These are phyloP conservation scores for Verticillium dahliae DNA, from an alignment of 2,329 filamentous ascomycete species.

Conservation along the genomic window DNA sequence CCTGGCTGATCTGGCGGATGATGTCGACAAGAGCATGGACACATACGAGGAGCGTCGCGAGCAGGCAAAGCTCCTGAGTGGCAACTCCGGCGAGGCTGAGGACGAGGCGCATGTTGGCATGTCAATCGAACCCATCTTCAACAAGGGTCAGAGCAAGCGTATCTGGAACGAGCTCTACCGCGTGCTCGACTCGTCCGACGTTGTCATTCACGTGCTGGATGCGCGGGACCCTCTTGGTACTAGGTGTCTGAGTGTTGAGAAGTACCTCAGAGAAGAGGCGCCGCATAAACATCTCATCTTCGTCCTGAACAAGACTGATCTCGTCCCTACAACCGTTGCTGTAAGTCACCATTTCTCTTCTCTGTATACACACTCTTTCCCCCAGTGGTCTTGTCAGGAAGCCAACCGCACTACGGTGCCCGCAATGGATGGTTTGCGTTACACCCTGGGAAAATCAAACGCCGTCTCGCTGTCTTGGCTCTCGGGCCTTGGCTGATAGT, in stretches of 20 bases:
- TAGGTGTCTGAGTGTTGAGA: slow-evolving; percentile 68
- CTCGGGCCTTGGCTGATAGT: slow-evolving; percentile 64
- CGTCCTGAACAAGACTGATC: slow-evolving; percentile 83
- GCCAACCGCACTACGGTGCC: slow-evolving; percentile 53
- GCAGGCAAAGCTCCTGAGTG: slow-evolving; percentile 69
- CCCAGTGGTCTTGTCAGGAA: slow-evolving; percentile 85
- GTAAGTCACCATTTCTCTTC: slow-evolving; percentile 58
- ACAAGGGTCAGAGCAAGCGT: slow-evolving; percentile 88
- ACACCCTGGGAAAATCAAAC: slow-evolving; percentile 95
- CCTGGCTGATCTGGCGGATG: slow-evolving; percentile 74
- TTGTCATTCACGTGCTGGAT: slow-evolving; percentile 91
- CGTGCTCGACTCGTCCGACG: slow-evolving; percentile 91
- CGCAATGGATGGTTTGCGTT: slow-evolving; percentile 86
- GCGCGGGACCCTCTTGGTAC: slow-evolving; percentile 86
- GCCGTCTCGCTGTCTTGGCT: slow-evolving; percentile 60
- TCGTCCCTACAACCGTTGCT: slow-evolving; percentile 86
- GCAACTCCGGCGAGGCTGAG: slow-evolving; percentile 47
- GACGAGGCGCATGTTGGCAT: slow-evolving; percentile 45
- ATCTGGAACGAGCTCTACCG: slow-evolving; percentile 98
- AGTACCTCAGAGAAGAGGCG: slow-evolving; percentile 48
- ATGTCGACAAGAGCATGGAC: slow-evolving; percentile 75
- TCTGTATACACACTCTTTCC: slow-evolving; percentile 20
- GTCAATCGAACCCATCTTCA: slow-evolving; percentile 81
- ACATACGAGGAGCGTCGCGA: slow-evolving; percentile 75
- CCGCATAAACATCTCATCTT: slow-evolving; percentile 95